Evolutionary conservation across 225 moss, liverwort and hornwort species (phyloP), one percentile per base, ranked within the genome.

Genomic region (Pseudisothecium myosuroides): DNA sequence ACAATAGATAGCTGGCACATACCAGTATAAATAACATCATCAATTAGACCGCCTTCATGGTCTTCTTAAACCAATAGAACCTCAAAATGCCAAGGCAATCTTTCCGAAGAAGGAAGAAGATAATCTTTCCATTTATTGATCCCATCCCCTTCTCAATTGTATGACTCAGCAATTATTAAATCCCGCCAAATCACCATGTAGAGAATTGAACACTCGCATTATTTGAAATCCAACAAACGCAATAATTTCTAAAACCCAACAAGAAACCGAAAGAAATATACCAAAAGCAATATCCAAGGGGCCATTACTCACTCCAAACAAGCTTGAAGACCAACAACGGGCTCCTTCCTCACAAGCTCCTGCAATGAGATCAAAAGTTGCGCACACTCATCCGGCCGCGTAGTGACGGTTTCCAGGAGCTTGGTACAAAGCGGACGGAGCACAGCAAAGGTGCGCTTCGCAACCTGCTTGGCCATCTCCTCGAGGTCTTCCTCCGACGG

Each of bases 391-490:
- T 96, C 92, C 36, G 95, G 94, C 55, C 90, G 92, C 64, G 87
- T 85, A 43, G 91, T 84, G 67, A 92, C 94, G 27, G 94, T 91
- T 74, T 94, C 95, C 90, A 97, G 69, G 83, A 98, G 90, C 74
- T 89, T 94, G 83, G 95, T 95, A 88, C 97, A 96, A 41, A 96
- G 89, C 64, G 98, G 97, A 66, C 94, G 93, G 36, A 98, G 96
- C 61, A 82, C 92, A 87, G 89, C 87, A 71, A 98, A 98, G 49
- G 95, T 90, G 54, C 87, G 89, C 86, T 92, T 94, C 5, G 92
- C 95, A 82, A 90, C 90, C 90, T 91, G 77, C 76, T 69, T 87
- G 34, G 22, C 84, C 83, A 88, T 88, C 79, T 92, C 93, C 71
- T 87, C 90, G 31, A 43, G 64, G 83, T 83, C 83, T 64, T 85